Conservation (phyloP, 331 rosid genomes). For the Quercus tomentella region DNA sequence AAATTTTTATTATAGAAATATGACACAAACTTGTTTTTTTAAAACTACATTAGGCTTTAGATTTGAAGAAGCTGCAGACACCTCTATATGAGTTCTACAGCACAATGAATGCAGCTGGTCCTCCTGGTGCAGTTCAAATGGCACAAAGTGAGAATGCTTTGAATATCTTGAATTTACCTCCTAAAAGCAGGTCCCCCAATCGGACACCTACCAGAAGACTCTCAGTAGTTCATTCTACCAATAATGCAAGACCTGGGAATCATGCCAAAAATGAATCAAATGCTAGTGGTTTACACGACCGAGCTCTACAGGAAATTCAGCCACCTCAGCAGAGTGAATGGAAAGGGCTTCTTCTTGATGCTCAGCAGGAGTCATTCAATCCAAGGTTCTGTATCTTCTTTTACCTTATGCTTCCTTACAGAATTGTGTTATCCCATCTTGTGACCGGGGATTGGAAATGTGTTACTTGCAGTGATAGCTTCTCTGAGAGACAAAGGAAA, state of each 20-base stretch:
- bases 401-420: slow-evolving; percentile 7
- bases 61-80: slow-evolving; percentile 74
- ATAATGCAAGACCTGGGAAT: slow-evolving; percentile 39
- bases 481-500: slow-evolving; percentile 69
- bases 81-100: slow-evolving; percentile 71
- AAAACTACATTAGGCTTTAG: slow-evolving; percentile 57
- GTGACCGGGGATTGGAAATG: slow-evolving; percentile 10
- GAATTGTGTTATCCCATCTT: background rate
- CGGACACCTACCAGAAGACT: slow-evolving; percentile 46
- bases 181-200: slow-evolving; percentile 58
- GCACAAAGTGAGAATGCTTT: slow-evolving; percentile 35
- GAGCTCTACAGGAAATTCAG: slow-evolving; percentile 79
- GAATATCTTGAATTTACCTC: slow-evolving; percentile 35
- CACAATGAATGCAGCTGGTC: slow-evolving; percentile 48
- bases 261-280: slow-evolving; percentile 36
- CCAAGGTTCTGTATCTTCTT: slow-evolving; percentile 41
- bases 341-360: slow-evolving; percentile 43
- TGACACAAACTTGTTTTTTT: slow-evolving; percentile 10
- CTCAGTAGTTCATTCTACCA: slow-evolving; percentile 40
- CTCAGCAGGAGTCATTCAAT: slow-evolving; percentile 39
- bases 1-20: slow-evolving; percentile 5
- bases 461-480: slow-evolving; percentile 48
- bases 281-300: slow-evolving; percentile 33
- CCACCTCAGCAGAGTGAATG: slow-evolving; percentile 58
- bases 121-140: slow-evolving; percentile 28